phyloP scores from a whole-genome alignment of 1,284 basidiomycete species.

The Pseudozyma hubeiensis region DNA sequence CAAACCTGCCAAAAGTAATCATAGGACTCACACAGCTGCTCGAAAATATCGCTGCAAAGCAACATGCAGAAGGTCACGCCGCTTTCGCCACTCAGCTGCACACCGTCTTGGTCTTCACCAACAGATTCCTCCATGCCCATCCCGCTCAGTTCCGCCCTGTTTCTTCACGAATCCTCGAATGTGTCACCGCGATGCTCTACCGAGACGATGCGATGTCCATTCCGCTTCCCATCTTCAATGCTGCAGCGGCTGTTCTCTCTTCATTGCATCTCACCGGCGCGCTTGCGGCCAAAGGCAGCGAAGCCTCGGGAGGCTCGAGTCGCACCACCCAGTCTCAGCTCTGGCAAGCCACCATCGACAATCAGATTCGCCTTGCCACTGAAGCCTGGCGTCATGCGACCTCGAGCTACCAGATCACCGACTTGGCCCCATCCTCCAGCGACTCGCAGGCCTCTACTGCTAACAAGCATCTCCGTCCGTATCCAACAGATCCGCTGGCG shows the following conservation, averaged over 20 bases:
- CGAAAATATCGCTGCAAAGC: constrained; percentile 10
- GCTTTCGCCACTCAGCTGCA: constrained; percentile 16
- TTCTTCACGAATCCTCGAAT: constrained; percentile 39
- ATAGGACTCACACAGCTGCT: constrained; percentile 25
- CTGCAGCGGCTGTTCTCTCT: constrained; percentile 42
- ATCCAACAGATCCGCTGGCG: constrained; percentile 32
- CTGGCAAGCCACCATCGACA: constrained; percentile 45
- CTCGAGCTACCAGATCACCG: constrained; percentile 32
- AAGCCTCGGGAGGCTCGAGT: constrained; percentile 29
- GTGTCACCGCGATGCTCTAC: constrained; percentile 42
- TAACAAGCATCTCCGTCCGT: constrained; percentile 19
- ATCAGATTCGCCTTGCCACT: constrained; percentile 28
- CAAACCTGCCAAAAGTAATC: constrained; percentile 40
- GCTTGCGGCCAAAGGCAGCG: constrained; percentile 38
- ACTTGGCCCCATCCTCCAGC: background rate
- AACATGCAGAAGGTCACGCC: constrained; percentile 4
- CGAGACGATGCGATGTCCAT: constrained; percentile 7
- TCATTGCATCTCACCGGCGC: constrained; percentile 55
- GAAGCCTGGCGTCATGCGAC: constrained; percentile 34
- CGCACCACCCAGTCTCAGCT: constrained; percentile 55
- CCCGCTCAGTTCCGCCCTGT: constrained; percentile 48
- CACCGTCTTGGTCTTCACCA: constrained; percentile 25
- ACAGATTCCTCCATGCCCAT: constrained; percentile 37
- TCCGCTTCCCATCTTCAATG: constrained; percentile 16
- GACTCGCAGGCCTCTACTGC: constrained; percentile 1